Evolutionary conservation across 148 eudicot species (phyloP), one percentile per base, ranked within the genome.

Genomic region (Spergularia marina): DNA sequence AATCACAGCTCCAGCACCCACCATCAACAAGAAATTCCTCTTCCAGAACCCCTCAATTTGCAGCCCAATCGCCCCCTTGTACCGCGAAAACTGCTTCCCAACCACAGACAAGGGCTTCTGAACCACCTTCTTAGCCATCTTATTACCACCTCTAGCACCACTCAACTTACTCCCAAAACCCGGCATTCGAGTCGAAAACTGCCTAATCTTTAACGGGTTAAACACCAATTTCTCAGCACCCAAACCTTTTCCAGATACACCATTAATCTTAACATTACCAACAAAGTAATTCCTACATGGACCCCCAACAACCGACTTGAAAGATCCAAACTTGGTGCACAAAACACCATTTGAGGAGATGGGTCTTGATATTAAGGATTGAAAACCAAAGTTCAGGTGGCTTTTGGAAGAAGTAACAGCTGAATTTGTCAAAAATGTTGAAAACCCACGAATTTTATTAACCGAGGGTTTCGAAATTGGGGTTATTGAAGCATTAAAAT

Each of bases 31-130:
- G 79, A 68, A 79, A 83, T 95, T 95, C 82, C 98, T 85, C 87
- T 85, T 92, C 97, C 93, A 91, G 74, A 92, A 92, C 40, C 97
- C 97, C 79, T 95, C 99, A 49, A 92, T 82, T 76, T 95, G 99
- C 86, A 95, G 70, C 58, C 87, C 89, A 47, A 86, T 83, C 5
- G 92, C 99, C 61, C 79, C 85, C 84, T 77, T 84, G 68, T 89
- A 95, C 83, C 91, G 78, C 39, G 83, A 86, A 70, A 91, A 55
- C 23, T 79, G 69, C 52, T 81, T 77, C 65, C 65, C 63, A 12
- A 86, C 81, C 41, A 83, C 86, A 40, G 68, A 70, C 7, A 79
- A 80, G 12, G 99, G 97, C 68, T 86, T 86, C 25, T 89, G 83
- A 64, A 84, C 83, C 80, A 82, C 80, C 58, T 87, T 86, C 75